Evolutionary conservation across 306 rosid species (phyloP).

Genomic region (Hippophae tibetana): DNA sequence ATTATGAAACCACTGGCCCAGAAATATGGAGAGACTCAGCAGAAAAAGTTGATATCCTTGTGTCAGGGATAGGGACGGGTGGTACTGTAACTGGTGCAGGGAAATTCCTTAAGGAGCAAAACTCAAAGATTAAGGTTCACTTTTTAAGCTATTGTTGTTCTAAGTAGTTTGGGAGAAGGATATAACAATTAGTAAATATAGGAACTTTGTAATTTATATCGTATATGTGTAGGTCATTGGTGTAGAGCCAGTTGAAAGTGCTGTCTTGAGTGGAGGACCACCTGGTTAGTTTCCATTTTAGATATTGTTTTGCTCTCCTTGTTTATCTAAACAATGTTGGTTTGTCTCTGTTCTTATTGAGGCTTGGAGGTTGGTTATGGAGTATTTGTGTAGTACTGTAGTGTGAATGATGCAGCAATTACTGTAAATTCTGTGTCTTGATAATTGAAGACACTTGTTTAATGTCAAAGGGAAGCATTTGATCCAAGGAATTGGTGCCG

Average conservation of each 20-base stretch:
- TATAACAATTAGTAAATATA: neutral
- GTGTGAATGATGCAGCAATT: neutral
- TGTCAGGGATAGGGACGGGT: slow-evolving; percentile 77
- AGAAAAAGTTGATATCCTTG: slow-evolving; percentile 58
- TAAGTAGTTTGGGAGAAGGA: neutral
- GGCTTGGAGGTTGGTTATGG: neutral
- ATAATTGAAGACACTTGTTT: neutral
- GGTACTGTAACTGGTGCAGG: slow-evolving; percentile 69
- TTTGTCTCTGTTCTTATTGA: neutral
- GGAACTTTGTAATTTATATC: slow-evolving; percentile 7
- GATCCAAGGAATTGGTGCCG: slow-evolving; percentile 78
- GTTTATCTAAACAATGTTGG: neutral
- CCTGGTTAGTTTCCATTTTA: slow-evolving; percentile 37
- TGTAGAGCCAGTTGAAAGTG: slow-evolving; percentile 75
- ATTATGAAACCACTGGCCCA: slow-evolving; percentile 84
- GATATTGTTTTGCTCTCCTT: neutral
- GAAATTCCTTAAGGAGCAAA: slow-evolving; percentile 63
- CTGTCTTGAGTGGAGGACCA: slow-evolving; percentile 66
- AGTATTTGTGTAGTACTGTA: neutral
- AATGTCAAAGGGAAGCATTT: slow-evolving; percentile 47
- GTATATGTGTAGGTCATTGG: slow-evolving; percentile 43
- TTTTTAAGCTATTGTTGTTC: slow-evolving; percentile 1
- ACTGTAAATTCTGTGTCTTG: neutral
- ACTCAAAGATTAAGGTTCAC: slow-evolving; percentile 62
- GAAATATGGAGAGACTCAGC: slow-evolving; percentile 83